These are phyloP conservation scores for Dioscorea zingiberensis DNA, from an alignment of 106 monocot genomes.

Conservation along the genomic window DNA sequence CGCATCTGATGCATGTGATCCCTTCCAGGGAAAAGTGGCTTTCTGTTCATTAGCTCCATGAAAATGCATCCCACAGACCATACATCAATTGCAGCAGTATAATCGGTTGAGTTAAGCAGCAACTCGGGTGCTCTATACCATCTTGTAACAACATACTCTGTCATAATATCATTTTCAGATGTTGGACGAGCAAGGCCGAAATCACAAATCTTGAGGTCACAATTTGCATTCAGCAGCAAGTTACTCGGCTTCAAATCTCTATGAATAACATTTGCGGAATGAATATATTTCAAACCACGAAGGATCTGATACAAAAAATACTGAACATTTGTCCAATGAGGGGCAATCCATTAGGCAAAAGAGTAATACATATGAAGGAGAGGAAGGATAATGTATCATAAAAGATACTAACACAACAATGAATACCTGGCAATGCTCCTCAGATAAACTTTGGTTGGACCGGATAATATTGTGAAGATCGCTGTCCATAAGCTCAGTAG, in stretches of 20 bases:
- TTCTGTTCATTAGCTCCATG: conserved; percentile 89
- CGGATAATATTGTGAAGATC: conserved; percentile 76
- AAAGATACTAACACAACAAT: background rate
- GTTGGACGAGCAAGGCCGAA: conserved; percentile 90
- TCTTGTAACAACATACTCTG: conserved; percentile 91
- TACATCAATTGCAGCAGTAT: conserved; percentile 90
- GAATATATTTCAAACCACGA: conserved; percentile 90
- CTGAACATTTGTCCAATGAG: conserved; percentile 30
- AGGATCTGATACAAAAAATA: conserved; percentile 97
- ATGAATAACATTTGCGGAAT: conserved; percentile 93
- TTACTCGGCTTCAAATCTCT: conserved; percentile 96
- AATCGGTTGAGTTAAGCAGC: conserved; percentile 85
- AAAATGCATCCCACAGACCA: conserved; percentile 99
- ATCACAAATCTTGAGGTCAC: conserved; percentile 95
- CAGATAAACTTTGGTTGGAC: conserved; percentile 58
- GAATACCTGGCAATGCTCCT: conserved; percentile 66
- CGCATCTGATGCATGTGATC: conserved; percentile 98
- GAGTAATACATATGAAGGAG: background rate
- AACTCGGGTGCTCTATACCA: conserved; percentile 97
- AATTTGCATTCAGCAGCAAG: conserved; percentile 79
- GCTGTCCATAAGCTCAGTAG: conserved; percentile 79
- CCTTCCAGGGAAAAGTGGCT: conserved; percentile 76
- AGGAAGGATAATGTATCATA: background rate
- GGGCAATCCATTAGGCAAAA: background rate
- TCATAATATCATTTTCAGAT: conserved; percentile 84